phyloP scores from a whole-genome alignment of 2,329 filamentous ascomycete genomes.

The Graphiopsis chlorocephala region DNA sequence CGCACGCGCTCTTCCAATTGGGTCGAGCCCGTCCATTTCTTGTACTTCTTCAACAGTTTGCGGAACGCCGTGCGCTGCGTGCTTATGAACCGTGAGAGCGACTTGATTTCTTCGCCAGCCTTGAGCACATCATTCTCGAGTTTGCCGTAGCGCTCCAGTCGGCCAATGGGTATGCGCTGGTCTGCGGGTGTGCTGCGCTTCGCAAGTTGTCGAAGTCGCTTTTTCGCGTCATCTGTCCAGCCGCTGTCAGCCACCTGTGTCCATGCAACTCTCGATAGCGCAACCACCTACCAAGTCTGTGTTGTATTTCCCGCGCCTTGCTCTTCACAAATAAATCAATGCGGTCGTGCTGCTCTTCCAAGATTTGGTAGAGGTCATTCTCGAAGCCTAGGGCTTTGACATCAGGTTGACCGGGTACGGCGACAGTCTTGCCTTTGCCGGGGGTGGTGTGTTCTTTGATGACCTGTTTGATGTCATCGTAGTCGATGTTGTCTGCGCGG shows the following conservation, averaged over 20 bases:
- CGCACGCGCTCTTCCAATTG: conserved; percentile 65
- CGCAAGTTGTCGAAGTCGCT: conserved; percentile 29
- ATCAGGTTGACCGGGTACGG: conserved; percentile 66
- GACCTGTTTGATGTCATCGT: conserved; percentile 79
- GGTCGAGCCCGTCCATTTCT: conserved; percentile 79
- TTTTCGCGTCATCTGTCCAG: conserved; percentile 27
- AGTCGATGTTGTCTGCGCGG: conserved; percentile 74
- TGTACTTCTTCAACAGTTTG: conserved; percentile 83
- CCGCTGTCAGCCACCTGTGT: neutral
- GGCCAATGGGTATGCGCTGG: conserved; percentile 41
- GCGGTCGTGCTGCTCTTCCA: conserved; percentile 72
- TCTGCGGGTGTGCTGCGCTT: conserved; percentile 23
- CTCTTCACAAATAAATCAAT: conserved; percentile 75
- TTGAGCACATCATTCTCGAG: conserved; percentile 51
- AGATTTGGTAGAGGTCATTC: conserved; percentile 65
- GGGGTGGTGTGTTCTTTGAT: conserved; percentile 78
- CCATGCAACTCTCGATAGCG: neutral
- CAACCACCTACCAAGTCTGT: conserved; percentile 49
- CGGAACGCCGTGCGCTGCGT: conserved; percentile 74
- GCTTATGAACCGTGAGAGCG: conserved; percentile 67
- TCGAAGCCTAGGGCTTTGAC: conserved; percentile 63
- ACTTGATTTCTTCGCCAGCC: conserved; percentile 69
- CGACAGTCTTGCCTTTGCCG: conserved; percentile 66
- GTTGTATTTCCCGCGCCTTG: conserved; percentile 74
- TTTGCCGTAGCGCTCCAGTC: conserved; percentile 50